Evolutionary conservation across 768 basidiomycete species (phyloP).

Genomic region (Agaricus subrufescens): DNA sequence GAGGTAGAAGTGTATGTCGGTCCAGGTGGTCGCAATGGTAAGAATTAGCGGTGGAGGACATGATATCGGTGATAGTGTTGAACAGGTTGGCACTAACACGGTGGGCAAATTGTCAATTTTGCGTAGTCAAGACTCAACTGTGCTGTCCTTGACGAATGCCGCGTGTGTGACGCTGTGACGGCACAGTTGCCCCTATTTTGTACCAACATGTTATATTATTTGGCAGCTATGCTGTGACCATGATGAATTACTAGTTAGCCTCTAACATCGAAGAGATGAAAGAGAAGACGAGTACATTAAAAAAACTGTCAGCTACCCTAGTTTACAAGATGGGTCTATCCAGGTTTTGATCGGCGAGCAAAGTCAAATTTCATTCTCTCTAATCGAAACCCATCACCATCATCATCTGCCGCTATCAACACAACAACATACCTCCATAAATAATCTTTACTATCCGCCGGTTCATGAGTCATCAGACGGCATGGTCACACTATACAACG

Average conservation of each 20-base stretch:
- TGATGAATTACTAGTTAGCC: too few species aligned
- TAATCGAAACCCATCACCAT: neutral
- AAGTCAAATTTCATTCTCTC: constrained; percentile 20
- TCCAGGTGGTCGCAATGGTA: too few species aligned
- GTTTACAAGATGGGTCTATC: constrained; percentile 50
- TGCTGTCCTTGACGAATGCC: too few species aligned
- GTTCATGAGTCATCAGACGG: constrained; percentile 40
- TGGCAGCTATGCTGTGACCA: too few species aligned
- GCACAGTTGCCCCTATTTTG: neutral
- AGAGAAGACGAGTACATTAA: constrained; percentile 16
- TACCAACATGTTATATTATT: constrained; percentile 5
- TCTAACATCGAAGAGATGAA: constrained; percentile 16
- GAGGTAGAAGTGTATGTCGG: too few species aligned
- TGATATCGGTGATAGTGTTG: too few species aligned
- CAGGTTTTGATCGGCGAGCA: constrained; percentile 49
- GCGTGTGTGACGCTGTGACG: too few species aligned
- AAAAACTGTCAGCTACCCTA: constrained; percentile 48
- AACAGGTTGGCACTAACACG: too few species aligned
- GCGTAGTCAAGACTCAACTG: too few species aligned
- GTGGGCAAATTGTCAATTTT: too few species aligned
- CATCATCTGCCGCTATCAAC: constrained; percentile 24
- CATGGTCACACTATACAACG: constrained; percentile 51
- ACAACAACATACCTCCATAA: constrained; percentile 40
- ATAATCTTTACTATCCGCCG: constrained; percentile 49
- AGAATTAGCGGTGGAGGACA: too few species aligned